phyloP scores from a whole-genome alignment of 192 early-diverging fungal genomes.

The Entomortierella lignicola region DNA sequence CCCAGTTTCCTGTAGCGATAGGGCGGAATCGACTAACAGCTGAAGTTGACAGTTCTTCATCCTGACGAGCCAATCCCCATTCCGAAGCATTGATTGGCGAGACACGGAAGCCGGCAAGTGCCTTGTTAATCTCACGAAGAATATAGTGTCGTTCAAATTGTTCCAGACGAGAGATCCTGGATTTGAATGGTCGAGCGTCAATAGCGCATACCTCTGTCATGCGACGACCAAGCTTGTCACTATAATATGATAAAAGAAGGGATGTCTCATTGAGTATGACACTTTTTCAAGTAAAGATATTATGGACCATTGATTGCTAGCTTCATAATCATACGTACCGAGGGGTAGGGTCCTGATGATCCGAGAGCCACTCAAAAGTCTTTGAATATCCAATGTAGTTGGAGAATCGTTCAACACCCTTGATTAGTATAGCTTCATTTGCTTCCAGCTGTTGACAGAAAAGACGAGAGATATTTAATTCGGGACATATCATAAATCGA shows the following conservation, averaged over 20 bases:
- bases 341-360: constrained; percentile 34
- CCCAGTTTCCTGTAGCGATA: constrained; percentile 54
- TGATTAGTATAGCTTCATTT: constrained; percentile 49
- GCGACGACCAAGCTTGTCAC: constrained; percentile 38
- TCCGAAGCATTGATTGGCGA: constrained; percentile 47
- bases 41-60: background rate
- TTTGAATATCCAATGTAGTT: constrained; percentile 52
- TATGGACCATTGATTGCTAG: too few relatives aligned
- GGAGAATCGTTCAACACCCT: constrained; percentile 40
- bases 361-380: constrained; percentile 46
- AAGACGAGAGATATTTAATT: constrained; percentile 42
- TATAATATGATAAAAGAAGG: background rate
- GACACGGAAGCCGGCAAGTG: constrained; percentile 24
- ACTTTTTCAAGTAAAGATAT: background rate
- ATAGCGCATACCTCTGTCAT: constrained; percentile 45
- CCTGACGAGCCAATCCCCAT: constrained; percentile 23
- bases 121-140: constrained; percentile 50
- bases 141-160: constrained; percentile 33
- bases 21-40: constrained; percentile 3
- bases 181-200: constrained; percentile 47
- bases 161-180: constrained; percentile 31
- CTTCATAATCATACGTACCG: constrained; percentile 2
- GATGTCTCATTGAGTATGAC: background rate
- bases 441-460: constrained; percentile 34
- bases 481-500: constrained; percentile 53